Conservation (phyloP, 352 stramenopile genomes). For the Peronospora belbahrii region DNA sequence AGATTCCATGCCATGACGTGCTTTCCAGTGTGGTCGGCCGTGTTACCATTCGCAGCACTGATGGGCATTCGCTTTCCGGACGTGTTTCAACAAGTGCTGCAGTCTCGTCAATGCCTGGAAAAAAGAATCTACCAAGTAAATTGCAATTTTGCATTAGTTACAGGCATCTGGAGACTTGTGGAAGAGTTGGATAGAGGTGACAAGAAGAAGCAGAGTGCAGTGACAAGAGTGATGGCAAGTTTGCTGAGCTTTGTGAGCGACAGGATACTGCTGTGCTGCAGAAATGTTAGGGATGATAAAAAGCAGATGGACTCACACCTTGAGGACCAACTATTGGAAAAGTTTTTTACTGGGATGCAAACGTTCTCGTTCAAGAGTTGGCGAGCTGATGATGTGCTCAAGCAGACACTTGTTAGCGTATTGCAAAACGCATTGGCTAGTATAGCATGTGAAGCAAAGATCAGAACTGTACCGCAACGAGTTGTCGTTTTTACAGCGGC, state of each 20-base stretch:
- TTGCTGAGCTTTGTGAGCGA: constrained; percentile 28
- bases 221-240: constrained; percentile 16
- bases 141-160: constrained; percentile 55
- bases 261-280: constrained; percentile 13
- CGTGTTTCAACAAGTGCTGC: constrained; percentile 17
- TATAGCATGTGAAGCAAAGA: constrained; percentile 6
- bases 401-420: constrained; percentile 18
- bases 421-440: constrained; percentile 6
- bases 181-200: constrained; percentile 29
- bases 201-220: constrained; percentile 2
- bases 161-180: constrained; percentile 45
- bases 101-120: not conserved
- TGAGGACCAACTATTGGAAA: constrained; percentile 56
- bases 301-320: constrained; percentile 8
- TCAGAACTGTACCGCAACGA: constrained; percentile 1
- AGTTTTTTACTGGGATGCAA: constrained; percentile 47
- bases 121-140: constrained; percentile 24
- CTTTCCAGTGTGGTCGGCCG: constrained; percentile 41
- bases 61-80: constrained; percentile 29
- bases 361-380: constrained; percentile 47
- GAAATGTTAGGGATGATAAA: constrained; percentile 1
- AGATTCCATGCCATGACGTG: constrained; percentile 59
- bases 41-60: constrained; percentile 45
- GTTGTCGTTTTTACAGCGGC: constrained; percentile 30
- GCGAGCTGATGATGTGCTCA: constrained; percentile 24